A percentile compares a stretch with the other conserved stretches of the same genome.
These are phyloP conservation scores for Suillus paluster DNA, from an alignment of 768 basidiomycete genomes.

Conservation along the genomic window DNA sequence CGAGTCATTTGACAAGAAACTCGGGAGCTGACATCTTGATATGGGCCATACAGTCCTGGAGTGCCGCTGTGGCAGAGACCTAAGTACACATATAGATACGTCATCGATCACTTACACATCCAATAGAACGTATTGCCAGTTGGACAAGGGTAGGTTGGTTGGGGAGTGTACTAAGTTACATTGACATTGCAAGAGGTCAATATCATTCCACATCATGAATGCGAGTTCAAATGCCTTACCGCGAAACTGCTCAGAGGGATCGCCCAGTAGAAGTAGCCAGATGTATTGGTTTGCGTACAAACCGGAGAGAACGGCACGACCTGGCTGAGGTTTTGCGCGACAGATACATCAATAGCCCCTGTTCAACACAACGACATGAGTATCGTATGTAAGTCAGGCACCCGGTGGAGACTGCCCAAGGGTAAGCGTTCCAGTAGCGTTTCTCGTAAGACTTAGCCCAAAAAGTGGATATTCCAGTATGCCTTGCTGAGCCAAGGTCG, in stretches of 20 bases:
- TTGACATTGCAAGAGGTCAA: slow-evolving; percentile 51
- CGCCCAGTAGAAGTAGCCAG: slow-evolving; percentile 80
- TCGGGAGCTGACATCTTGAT: slow-evolving; percentile 61
- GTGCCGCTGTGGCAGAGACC: slow-evolving; percentile 55
- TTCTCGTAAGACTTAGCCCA: slow-evolving; percentile 66
- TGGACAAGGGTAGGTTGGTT: slow-evolving; percentile 65
- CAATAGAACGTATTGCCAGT: slow-evolving; percentile 59
- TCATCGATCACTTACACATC: slow-evolving; percentile 59
- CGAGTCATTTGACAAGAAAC: neutral
- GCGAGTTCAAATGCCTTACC: slow-evolving; percentile 40
- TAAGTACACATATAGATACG: slow-evolving; percentile 3
- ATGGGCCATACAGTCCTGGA: slow-evolving; percentile 75
- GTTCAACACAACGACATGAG: slow-evolving; percentile 3
- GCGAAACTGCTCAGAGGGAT: slow-evolving; percentile 60
- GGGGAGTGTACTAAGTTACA: slow-evolving; percentile 51
- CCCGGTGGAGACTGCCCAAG: slow-evolving; percentile 49
- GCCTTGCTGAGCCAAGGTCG: slow-evolving; percentile 63
- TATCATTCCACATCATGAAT: neutral
- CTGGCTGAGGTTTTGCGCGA: slow-evolving; percentile 60
- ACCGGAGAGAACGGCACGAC: slow-evolving; percentile 77
- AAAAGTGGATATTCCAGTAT: slow-evolving; percentile 76
- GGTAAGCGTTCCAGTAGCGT: slow-evolving; percentile 63
- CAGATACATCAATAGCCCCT: slow-evolving; percentile 79
- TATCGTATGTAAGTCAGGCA: neutral
- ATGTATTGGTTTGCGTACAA: slow-evolving; percentile 54